Evolutionary conservation across 345 rosid species (phyloP).

Genomic region (Populus euphratica): DNA sequence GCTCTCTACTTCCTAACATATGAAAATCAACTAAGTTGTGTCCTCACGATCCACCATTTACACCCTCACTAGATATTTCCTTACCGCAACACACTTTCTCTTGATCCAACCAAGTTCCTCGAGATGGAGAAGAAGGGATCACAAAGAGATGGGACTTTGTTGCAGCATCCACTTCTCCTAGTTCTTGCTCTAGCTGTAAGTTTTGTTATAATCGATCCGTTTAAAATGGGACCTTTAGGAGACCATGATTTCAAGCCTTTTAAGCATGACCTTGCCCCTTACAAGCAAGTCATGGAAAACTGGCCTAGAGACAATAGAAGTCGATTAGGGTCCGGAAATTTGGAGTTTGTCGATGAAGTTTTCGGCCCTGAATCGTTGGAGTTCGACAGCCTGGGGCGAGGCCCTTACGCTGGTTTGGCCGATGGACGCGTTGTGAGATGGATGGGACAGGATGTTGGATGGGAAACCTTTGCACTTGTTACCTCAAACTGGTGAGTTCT

Average conservation of each 20-base stretch:
- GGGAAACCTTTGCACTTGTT: constrained; percentile 85
- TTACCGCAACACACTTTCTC: background rate
- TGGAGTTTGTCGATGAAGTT: constrained; percentile 70
- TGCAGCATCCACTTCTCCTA: constrained; percentile 37
- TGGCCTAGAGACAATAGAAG: constrained; percentile 87
- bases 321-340: constrained; percentile 54
- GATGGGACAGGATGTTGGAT: constrained; percentile 81
- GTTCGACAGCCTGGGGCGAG: constrained; percentile 69
- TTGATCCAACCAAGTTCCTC: background rate
- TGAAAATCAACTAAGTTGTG: background rate
- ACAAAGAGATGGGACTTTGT: background rate
- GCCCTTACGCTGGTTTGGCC: constrained; percentile 90
- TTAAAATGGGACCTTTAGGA: constrained; percentile 70
- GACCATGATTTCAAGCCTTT: constrained; percentile 75
- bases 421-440: constrained; percentile 91
- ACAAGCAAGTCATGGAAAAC: constrained; percentile 66
- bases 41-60: background rate
- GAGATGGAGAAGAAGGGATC: constrained; percentile 19
- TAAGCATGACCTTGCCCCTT: constrained; percentile 82
- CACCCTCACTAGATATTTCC: background rate
- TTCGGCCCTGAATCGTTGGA: constrained; percentile 94
- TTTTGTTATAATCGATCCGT: constrained; percentile 62
- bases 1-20: background rate
- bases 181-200: constrained; percentile 49
- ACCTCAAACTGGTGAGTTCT: constrained; percentile 65